These are phyloP conservation scores for Claviceps fusiformis DNA, from an alignment of 2,329 filamentous ascomycete species.

Conservation along the genomic window DNA sequence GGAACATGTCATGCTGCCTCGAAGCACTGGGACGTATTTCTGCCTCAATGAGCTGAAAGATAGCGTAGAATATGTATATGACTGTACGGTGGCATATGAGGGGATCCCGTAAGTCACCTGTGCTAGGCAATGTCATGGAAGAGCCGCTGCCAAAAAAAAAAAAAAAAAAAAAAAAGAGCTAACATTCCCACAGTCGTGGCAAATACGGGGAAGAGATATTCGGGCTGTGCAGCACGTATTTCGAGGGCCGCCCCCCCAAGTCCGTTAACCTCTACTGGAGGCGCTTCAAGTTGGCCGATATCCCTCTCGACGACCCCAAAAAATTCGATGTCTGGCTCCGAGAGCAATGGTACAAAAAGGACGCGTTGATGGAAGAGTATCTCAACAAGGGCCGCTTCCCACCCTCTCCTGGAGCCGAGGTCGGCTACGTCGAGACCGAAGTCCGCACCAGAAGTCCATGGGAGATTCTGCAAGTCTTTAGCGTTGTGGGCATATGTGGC, in stretches of 20 bases:
- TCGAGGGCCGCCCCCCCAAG: constrained; percentile 78
- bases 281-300: constrained; percentile 64
- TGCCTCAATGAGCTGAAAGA: constrained; percentile 62
- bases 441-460: constrained; percentile 39
- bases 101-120: constrained; percentile 65
- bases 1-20: constrained; percentile 61
- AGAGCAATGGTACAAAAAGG: constrained; percentile 84
- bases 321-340: constrained; percentile 76
- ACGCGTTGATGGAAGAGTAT: constrained; percentile 75
- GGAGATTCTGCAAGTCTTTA: constrained; percentile 43
- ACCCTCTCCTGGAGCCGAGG: constrained; percentile 39
- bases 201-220: constrained; percentile 86
- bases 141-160: too few species aligned
- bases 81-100: constrained; percentile 92
- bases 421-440: constrained; percentile 42
- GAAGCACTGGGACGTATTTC: constrained; percentile 70
- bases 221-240: constrained; percentile 73
- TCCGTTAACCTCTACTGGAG: constrained; percentile 97
- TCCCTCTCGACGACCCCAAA: constrained; percentile 62
- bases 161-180: neutral
- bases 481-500: constrained; percentile 30
- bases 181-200: constrained; percentile 42
- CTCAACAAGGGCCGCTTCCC: constrained; percentile 69
- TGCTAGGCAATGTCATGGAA: too few species aligned
- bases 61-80: constrained; percentile 72